Conservation (phyloP, 2,329 filamentous ascomycete genomes). For the Pyrenophora tritici-repentis region DNA sequence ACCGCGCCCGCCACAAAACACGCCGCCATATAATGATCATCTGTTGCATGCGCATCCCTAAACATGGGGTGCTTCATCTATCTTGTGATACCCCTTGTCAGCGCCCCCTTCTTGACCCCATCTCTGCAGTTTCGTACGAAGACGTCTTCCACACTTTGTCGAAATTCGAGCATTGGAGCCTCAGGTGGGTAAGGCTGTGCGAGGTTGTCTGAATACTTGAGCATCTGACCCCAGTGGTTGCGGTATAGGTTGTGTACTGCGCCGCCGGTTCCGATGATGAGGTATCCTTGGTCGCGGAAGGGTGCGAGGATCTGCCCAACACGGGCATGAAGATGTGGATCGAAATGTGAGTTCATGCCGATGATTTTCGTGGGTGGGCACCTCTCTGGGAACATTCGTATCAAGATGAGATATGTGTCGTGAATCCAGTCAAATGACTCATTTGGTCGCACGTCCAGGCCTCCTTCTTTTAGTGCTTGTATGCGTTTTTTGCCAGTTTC, state of each 20-base stretch:
- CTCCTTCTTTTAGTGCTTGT: slow-evolving; percentile 54
- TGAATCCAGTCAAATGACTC: slow-evolving; percentile 71
- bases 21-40: slow-evolving; percentile 71
- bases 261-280: slow-evolving; percentile 66
- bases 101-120: slow-evolving; percentile 52
- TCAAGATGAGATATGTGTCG: slow-evolving; percentile 70
- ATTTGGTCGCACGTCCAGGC: slow-evolving; percentile 61
- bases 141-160: slow-evolving; percentile 67
- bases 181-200: slow-evolving; percentile 64
- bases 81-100: slow-evolving; percentile 62
- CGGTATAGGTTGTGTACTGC: slow-evolving; percentile 73
- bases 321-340: slow-evolving; percentile 61
- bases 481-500: slow-evolving; percentile 57
- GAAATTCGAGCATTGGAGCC: slow-evolving; percentile 66
- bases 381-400: slow-evolving; percentile 69
- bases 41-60: slow-evolving; percentile 69
- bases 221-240: slow-evolving; percentile 68
- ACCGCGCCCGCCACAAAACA: slow-evolving; percentile 64
- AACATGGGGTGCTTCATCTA: slow-evolving; percentile 71
- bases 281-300: slow-evolving; percentile 59
- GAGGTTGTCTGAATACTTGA: slow-evolving; percentile 66
- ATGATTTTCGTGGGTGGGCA: slow-evolving; percentile 69
- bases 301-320: slow-evolving; percentile 63
- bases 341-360: slow-evolving; percentile 60
- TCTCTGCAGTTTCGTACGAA: slow-evolving; percentile 55